phyloP scores from a whole-genome alignment of 306 rosid genomes.

The Heteromeles arbutifolia region DNA sequence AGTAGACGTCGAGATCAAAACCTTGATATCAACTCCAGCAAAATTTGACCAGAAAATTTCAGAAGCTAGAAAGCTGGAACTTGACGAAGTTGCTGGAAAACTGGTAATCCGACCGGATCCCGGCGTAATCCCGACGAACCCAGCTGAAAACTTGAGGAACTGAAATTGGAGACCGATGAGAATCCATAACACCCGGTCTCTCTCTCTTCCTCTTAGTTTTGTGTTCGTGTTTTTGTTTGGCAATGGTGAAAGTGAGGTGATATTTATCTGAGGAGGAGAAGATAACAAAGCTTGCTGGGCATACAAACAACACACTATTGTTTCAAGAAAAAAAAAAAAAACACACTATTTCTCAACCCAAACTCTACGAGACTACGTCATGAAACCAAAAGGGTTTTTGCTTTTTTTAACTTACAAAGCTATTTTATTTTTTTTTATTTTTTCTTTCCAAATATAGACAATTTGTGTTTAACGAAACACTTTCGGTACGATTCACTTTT shows the following conservation, averaged over 20 bases:
- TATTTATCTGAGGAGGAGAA: conserved; percentile 26
- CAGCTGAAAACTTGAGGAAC: conserved; percentile 29
- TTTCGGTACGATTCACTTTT: too few relatives aligned
- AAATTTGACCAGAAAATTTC: neutral
- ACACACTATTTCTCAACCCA: neutral
- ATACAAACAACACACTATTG: neutral
- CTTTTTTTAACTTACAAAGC: neutral
- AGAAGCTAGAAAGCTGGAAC: conserved; percentile 29
- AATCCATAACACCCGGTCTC: conserved; percentile 31
- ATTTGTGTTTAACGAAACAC: neutral
- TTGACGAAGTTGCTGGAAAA: conserved; percentile 18
- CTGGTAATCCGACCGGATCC: conserved; percentile 21
- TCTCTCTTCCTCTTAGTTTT: neutral
- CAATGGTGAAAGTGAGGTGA: conserved; percentile 6
- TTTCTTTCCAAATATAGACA: neutral
- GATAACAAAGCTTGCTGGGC: conserved; percentile 5
- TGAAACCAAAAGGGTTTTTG: neutral
- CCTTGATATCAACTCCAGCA: conserved; percentile 31
- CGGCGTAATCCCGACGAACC: conserved; percentile 14
- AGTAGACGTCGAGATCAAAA: conserved; percentile 11
- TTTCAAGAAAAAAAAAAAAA: too few relatives aligned
- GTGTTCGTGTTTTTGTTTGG: conserved; percentile 13
- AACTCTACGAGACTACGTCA: conserved; percentile 17
- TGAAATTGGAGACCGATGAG: conserved; percentile 15
- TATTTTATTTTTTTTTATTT: neutral